A percentile compares a stretch with the other conserved stretches of the same genome.
Conservation (phyloP, 371 early-diverging fungal species). For the Circinella minor region DNA sequence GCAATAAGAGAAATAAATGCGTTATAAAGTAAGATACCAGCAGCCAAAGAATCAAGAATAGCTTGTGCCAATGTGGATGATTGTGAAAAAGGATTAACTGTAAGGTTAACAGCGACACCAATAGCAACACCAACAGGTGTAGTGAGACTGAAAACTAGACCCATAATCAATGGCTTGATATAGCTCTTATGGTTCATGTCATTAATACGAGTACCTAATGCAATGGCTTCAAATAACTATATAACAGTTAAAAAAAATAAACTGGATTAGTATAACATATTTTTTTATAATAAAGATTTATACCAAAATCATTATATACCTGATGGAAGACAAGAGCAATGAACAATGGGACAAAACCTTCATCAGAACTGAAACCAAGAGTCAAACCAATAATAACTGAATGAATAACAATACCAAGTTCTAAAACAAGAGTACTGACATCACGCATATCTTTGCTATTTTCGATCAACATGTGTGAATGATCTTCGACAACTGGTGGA, state of each 20-base stretch:
- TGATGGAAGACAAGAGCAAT: conserved; percentile 91
- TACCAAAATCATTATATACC: conserved; percentile 27
- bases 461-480: neutral
- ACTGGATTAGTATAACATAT: neutral
- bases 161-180: conserved; percentile 52
- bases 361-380: conserved; percentile 69
- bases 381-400: conserved; percentile 88
- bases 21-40: conserved; percentile 70
- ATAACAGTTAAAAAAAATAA: neutral
- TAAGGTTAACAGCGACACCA: conserved; percentile 63
- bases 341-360: conserved; percentile 71
- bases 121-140: conserved; percentile 76
- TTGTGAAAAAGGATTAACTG: conserved; percentile 60
- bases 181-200: conserved; percentile 51
- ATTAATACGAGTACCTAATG: conserved; percentile 65
- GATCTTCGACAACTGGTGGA: neutral
- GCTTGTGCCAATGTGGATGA: conserved; percentile 56
- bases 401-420: conserved; percentile 85
- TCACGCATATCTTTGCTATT: conserved; percentile 9
- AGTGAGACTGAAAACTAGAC: conserved; percentile 57
- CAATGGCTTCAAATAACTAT: conserved; percentile 71
- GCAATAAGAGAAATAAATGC: conserved; percentile 60
- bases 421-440: conserved; percentile 70
- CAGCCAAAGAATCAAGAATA: conserved; percentile 64
- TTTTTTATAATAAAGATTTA: neutral